phyloP scores from a whole-genome alignment of 768 basidiomycete genomes.

The Pleurotus cornucopiae region DNA sequence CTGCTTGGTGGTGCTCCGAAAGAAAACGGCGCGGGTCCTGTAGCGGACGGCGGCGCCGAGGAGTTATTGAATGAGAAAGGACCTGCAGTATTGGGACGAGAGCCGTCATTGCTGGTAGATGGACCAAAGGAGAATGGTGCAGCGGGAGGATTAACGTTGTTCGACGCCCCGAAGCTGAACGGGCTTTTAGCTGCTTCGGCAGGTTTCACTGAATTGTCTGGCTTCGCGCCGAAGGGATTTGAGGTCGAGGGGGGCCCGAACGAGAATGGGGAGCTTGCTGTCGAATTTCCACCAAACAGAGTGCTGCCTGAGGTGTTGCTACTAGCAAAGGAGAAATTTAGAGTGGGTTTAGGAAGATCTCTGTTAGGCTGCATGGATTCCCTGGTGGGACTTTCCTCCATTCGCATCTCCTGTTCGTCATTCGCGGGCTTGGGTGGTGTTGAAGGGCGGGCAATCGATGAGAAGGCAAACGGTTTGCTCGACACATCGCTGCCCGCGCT shows the following conservation, averaged over 20 bases:
- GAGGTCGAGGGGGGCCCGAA: slow-evolving; percentile 36
- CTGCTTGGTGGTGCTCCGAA: slow-evolving; percentile 19
- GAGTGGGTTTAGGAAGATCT: slow-evolving; percentile 10
- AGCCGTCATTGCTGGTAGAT: slow-evolving; percentile 10
- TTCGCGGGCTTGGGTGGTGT: slow-evolving; percentile 55
- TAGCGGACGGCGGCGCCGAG: slow-evolving; percentile 13
- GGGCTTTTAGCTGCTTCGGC: slow-evolving; percentile 16
- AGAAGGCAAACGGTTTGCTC: slow-evolving; percentile 51
- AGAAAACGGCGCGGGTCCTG: slow-evolving; percentile 18
- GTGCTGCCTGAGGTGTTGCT: not conserved
- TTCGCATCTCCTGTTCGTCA: slow-evolving; percentile 62
- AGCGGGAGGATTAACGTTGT: slow-evolving; percentile 16
- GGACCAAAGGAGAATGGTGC: slow-evolving; percentile 41
- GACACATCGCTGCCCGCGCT: slow-evolving; percentile 35
- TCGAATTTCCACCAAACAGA: slow-evolving; percentile 21
- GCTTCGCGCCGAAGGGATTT: slow-evolving; percentile 29
- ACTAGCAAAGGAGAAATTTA: slow-evolving; percentile 2
- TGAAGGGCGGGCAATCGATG: slow-evolving; percentile 37
- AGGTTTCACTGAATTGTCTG: slow-evolving; percentile 22
- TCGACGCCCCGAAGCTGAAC: slow-evolving; percentile 27
- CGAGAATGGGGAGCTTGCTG: slow-evolving; percentile 42
- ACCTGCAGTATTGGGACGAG: not conserved
- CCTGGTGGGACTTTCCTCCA: slow-evolving; percentile 80
- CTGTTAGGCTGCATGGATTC: slow-evolving; percentile 44
- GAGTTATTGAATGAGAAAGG: slow-evolving; percentile 6